phyloP scores from a whole-genome alignment of 768 basidiomycete genomes.

The Suillus discolor region DNA sequence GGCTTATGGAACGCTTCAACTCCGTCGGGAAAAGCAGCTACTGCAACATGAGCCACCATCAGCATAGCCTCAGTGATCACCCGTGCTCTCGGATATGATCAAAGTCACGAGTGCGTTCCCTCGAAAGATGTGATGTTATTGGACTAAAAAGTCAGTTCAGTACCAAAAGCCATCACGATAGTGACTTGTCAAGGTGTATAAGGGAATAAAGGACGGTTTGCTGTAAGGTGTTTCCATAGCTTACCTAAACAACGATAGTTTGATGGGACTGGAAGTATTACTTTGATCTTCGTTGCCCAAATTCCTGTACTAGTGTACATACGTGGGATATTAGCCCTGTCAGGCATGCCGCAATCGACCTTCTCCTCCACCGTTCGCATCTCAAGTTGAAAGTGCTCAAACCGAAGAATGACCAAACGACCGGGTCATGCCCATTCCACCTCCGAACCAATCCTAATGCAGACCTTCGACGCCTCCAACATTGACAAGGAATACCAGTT shows the following conservation, averaged over 20 bases:
- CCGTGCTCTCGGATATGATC: background rate
- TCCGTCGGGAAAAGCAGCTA: background rate
- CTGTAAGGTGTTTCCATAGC: background rate
- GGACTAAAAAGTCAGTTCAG: background rate
- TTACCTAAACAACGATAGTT: conserved; percentile 17
- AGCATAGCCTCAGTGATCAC: background rate
- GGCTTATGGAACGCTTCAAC: background rate
- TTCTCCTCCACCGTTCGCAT: conserved; percentile 22
- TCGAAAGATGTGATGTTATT: background rate
- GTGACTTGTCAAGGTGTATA: background rate
- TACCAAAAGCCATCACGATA: background rate
- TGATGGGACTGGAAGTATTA: conserved; percentile 30
- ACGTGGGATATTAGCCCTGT: conserved; percentile 34
- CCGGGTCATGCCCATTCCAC: conserved; percentile 30
- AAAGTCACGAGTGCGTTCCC: background rate
- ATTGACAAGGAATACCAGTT: conserved; percentile 30
- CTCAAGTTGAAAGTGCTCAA: conserved; percentile 12
- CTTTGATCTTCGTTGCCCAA: conserved; percentile 36
- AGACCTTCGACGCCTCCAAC: conserved; percentile 32
- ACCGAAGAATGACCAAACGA: conserved; percentile 30
- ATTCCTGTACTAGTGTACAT: conserved; percentile 28
- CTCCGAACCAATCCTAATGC: conserved; percentile 34
- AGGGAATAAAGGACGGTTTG: background rate
- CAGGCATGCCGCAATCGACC: conserved; percentile 33
- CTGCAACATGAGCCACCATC: background rate